phyloP scores from a whole-genome alignment of 1,284 basidiomycete species.

The Ceratobasidium sp. region DNA sequence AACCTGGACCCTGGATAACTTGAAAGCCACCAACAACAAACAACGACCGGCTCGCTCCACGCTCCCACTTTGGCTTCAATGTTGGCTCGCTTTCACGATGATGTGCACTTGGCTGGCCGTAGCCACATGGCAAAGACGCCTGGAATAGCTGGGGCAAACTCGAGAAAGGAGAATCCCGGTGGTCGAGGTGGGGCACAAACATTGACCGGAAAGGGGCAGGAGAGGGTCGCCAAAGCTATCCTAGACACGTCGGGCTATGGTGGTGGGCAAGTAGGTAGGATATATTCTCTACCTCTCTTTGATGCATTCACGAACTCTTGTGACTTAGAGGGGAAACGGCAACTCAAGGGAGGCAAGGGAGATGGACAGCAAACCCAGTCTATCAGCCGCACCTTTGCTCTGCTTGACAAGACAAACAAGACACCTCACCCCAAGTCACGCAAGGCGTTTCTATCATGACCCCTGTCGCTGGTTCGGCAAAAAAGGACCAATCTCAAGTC shows the following conservation, averaged over 20 bases:
- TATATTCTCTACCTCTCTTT: background rate
- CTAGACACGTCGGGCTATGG: conserved; percentile 3
- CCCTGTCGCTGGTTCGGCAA: conserved; percentile 30
- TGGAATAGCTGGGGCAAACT: conserved; percentile 11
- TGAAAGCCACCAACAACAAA: conserved; percentile 24
- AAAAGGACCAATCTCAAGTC: conserved; percentile 15
- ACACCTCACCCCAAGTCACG: conserved; percentile 38
- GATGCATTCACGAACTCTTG: background rate
- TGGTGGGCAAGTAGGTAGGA: conserved; percentile 4
- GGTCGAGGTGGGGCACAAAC: conserved; percentile 26
- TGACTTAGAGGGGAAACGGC: conserved; percentile 11
- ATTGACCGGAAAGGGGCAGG: conserved; percentile 21
- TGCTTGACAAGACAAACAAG: conserved; percentile 42
- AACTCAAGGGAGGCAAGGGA: conserved; percentile 31
- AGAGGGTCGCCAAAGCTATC: conserved; percentile 13
- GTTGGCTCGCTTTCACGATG: conserved; percentile 33
- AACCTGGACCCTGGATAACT: background rate
- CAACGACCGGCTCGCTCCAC: conserved; percentile 26
- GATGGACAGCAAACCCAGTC: conserved; percentile 27
- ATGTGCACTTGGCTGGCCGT: conserved; percentile 19
- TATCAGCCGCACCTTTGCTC: conserved; percentile 29
- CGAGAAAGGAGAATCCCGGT: conserved; percentile 31
- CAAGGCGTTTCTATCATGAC: conserved; percentile 36
- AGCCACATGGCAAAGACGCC: conserved; percentile 17
- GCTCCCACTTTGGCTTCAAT: background rate